Conservation (phyloP, 2,329 filamentous ascomycete species). For the Xylariaceae sp. region DNA sequence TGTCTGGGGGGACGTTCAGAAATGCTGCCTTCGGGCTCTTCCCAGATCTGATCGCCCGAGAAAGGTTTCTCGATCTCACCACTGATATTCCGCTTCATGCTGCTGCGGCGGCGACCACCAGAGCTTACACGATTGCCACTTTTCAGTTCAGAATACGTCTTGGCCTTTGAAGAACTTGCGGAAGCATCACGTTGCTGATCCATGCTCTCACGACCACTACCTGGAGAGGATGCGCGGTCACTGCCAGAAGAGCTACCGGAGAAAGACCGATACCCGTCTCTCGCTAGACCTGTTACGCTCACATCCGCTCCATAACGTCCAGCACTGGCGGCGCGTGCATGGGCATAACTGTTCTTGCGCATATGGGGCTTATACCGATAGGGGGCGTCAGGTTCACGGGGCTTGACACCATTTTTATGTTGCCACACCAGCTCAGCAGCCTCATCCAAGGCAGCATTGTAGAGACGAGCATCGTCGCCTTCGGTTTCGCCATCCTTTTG, state of each 20-base stretch:
- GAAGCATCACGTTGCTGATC: slow-evolving; percentile 26
- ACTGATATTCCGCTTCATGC: slow-evolving; percentile 65
- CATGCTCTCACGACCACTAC: slow-evolving; percentile 27
- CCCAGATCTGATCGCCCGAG: slow-evolving; percentile 79
- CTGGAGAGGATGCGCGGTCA: slow-evolving; percentile 34
- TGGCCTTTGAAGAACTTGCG: slow-evolving; percentile 30
- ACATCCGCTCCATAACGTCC: slow-evolving; percentile 46
- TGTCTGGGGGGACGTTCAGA: slow-evolving; percentile 23
- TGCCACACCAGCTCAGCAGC: slow-evolving; percentile 76
- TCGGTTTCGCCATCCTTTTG: slow-evolving; percentile 28
- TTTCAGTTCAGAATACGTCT: slow-evolving; percentile 36
- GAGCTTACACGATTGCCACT: slow-evolving; percentile 31
- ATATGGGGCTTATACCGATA: slow-evolving; percentile 66
- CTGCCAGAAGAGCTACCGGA: slow-evolving; percentile 51
- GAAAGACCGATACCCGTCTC: slow-evolving; percentile 41
- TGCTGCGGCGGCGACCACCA: slow-evolving; percentile 55
- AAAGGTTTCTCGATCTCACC: slow-evolving; percentile 64
- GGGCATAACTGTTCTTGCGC: slow-evolving; percentile 66
- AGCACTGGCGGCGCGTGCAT: slow-evolving; percentile 58
- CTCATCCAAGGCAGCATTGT: slow-evolving; percentile 69
- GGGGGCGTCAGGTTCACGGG: slow-evolving; percentile 56
- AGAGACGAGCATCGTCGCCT: slow-evolving; percentile 59
- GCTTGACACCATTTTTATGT: slow-evolving; percentile 59
- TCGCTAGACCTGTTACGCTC: slow-evolving; percentile 41
- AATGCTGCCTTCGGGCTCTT: slow-evolving; percentile 65